Base-by-base conservation (phyloP, 768 basidiomycete species). In the Cystobasidium tubakii region DNA sequence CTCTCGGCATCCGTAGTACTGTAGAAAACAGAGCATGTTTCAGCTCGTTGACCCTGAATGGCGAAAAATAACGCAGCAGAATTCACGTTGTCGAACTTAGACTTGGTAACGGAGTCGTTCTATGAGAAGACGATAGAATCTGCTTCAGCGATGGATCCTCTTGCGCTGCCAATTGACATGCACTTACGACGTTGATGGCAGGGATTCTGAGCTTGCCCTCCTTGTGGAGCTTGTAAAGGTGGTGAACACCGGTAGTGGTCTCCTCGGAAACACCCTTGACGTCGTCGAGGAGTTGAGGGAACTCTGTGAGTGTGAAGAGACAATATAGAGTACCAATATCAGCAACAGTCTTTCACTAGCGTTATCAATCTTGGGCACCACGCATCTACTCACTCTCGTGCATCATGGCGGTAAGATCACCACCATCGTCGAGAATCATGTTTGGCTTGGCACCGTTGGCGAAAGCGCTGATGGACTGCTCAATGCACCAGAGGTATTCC, bases 391-490 rank as follows among this genome's bases (percentile, higher is more conserved):
- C 63, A 73, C 72, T 97, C 77, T 97, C 90, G 83, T 99, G 96
- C 66, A 98, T 93, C 76, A 97, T 85, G 77, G 82, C 87, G 77
- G 96, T 99, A 73, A 99, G 86, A 80, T 99, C 96, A 81, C 96
- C 95, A 79, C 96, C 96, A 81, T 99, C 96, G 79, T 99, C 96
- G 81, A 98, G 87, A 82, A 99, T 98, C 94, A 99, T 89, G 88
- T 99, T 99, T 80, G 95, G 83, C 66, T 89, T 81, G 82, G 94
- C 84, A 77, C 89, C 89, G 75, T 84, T 87, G 29, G 88, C 83
- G 86, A 99, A 99, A n/a, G 87, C 90, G 77, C 86, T 82, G 77
- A 99, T 82, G 60, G 91, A 90, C 84, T 99, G 96, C 80, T 98
- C 92, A 78, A 99, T 92, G 82, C 94, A 98, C 96, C 96, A 99